Conservation (phyloP, 2,329 filamentous ascomycete species). For the Dactylellina cionopaga region DNA sequence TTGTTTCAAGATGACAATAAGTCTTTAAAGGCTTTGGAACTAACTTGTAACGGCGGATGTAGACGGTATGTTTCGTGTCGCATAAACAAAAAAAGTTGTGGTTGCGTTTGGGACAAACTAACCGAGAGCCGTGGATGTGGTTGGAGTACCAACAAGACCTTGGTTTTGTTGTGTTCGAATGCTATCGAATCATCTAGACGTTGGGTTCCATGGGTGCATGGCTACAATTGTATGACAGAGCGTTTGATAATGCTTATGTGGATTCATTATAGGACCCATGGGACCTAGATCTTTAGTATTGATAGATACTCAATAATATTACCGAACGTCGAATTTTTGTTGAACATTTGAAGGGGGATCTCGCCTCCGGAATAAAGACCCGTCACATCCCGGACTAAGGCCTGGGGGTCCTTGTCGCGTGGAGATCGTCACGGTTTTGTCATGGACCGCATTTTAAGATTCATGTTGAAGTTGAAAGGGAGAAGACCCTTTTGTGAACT, state of each 20-base stretch:
- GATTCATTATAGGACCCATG: no score
- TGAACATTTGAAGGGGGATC: constrained; percentile 34
- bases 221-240: no score
- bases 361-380: constrained; percentile 47
- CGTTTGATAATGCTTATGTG: background rate
- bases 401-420: constrained; percentile 37
- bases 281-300: no score
- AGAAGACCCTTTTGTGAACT: background rate
- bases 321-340: no score
- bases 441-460: no score
- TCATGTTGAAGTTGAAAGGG: background rate
- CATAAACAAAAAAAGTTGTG: background rate
- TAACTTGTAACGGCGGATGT: constrained; percentile 1
- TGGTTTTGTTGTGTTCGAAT: constrained; percentile 2
- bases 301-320: no score
- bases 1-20: no score
- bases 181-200: constrained; percentile 1
- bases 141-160: background rate
- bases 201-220: no score
- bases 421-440: constrained; percentile 43
- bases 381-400: constrained; percentile 41
- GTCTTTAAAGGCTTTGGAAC: background rate
- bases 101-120: background rate
- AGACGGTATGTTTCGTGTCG: background rate
- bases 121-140: background rate